Base-by-base conservation (phyloP, 352 stramenopile species). In the Pythium dissimile region DNA sequence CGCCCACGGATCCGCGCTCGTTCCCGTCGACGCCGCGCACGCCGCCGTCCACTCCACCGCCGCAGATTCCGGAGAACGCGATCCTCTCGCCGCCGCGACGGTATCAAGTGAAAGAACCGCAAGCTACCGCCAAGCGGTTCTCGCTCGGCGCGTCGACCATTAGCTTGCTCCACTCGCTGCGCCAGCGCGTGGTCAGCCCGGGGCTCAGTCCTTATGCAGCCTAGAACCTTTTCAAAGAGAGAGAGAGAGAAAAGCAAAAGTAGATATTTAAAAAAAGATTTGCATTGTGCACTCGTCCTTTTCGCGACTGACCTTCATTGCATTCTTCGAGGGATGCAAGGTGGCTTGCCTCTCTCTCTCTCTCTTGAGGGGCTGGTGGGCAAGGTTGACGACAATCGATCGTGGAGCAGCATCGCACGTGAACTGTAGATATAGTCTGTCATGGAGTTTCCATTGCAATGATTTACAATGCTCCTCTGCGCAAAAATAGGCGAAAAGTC, bases 101-200 rank as follows among this genome's bases (percentile, higher is more conserved):
- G 20, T 60, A 52, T 23, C 31, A 43, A 20, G 5, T 13, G 16
- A 59, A 51, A 39, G n/a, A 51, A 3, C 6, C 20, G n/a, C n/a
- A 11, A 21, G 18, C 34, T 8, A 21, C 43, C n/a, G n/a, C n/a
- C 1, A 62, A 62, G 34, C 43, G 54, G 32, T 49, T 47, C 16
- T 54, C 54, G 23, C 42, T 62, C 12, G 21, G 43, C 26, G 54
- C 16, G 34, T 47, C 54, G 20, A 54, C 42, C 2, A n/a, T 31
- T 20, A 54, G 43, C 6, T 38, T 62, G 27, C 46, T 60, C 18
- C 31, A 60, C 21, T 52, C 52, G 30, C 52, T 60, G 28, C 52
- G 52, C 24, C 52, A 60, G 52, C 52, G 52, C 42, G 32, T 60
- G 10, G 11, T 32, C 28, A 60, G 30, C 30, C 46, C 46, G 3